A percentile compares a stretch with the other conserved stretches of the same genome.
Conservation (phyloP, 495 filamentous ascomycete genomes). For the Peziza echinospora region DNA sequence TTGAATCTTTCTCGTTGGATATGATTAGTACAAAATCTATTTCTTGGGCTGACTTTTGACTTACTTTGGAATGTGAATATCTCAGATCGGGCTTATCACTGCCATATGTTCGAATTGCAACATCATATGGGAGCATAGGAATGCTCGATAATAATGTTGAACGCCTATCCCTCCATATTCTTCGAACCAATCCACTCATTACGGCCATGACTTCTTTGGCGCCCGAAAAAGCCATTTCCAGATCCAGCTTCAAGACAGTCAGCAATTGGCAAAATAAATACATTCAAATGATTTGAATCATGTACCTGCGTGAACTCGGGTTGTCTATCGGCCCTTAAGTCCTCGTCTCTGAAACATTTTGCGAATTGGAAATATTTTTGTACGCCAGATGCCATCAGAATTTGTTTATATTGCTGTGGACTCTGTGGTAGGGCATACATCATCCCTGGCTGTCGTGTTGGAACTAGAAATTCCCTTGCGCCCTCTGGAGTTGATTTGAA, state of each 20-base stretch:
- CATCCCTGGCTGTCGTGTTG: conserved; percentile 48
- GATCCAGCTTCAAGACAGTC: conserved; percentile 77
- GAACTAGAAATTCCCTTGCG: conserved; percentile 86
- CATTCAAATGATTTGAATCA: too few species aligned
- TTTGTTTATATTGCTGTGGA: conserved; percentile 96
- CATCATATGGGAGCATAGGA: conserved; percentile 40
- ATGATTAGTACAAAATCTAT: too few species aligned
- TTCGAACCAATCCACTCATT: conserved; percentile 42
- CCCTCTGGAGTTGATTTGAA: conserved; percentile 98
- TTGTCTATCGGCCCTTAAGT: conserved; percentile 77
- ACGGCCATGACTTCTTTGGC: conserved; percentile 49
- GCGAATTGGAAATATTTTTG: conserved; percentile 76
- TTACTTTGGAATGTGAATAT: conserved; percentile 10
- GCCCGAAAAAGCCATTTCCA: conserved; percentile 72
- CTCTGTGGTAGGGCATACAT: conserved; percentile 90
- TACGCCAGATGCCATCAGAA: conserved; percentile 81
- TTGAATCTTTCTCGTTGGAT: background rate
- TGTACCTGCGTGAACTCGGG: conserved; percentile 91
- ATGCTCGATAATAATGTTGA: background rate
- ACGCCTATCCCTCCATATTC: conserved; percentile 25
- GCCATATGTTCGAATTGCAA: conserved; percentile 63
- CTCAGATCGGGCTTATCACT: conserved; percentile 84
- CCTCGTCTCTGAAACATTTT: conserved; percentile 87
- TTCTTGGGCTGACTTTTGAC: too few species aligned
- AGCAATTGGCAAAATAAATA: too few species aligned